These are phyloP conservation scores for Phanerochaete sordida DNA, from an alignment of 768 basidiomycete species.

Conservation along the genomic window DNA sequence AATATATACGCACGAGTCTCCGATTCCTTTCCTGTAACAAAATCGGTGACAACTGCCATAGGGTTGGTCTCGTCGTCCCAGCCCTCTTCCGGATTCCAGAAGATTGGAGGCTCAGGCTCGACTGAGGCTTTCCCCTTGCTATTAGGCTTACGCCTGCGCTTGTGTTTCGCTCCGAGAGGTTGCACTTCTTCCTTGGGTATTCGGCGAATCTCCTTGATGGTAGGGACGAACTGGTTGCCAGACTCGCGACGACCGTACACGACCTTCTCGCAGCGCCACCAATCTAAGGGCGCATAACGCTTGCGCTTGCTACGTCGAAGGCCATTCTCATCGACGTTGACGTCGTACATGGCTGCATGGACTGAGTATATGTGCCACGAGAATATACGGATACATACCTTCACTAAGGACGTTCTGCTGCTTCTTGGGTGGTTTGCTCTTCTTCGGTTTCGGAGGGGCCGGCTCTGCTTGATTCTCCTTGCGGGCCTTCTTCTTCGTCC, in stretches of 20 bases:
- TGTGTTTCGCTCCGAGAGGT: conserved; percentile 41
- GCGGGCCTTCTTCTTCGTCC: conserved; percentile 25
- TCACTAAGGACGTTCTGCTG: conserved; percentile 20
- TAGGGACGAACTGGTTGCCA: conserved; percentile 51
- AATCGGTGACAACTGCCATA: conserved; percentile 67
- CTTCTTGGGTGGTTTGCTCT: conserved; percentile 15
- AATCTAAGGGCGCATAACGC: conserved; percentile 74
- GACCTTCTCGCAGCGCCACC: conserved; percentile 90
- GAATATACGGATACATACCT: conserved; percentile 16
- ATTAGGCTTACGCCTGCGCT: conserved; percentile 33
- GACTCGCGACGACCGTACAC: conserved; percentile 69
- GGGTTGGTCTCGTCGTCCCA: conserved; percentile 82
- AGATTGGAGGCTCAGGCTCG: conserved; percentile 41
- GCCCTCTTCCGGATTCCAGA: conserved; percentile 51
- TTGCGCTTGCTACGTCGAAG: conserved; percentile 70
- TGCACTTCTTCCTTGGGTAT: conserved; percentile 46
- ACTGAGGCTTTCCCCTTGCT: conserved; percentile 32
- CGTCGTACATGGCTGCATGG: conserved; percentile 23
- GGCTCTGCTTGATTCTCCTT: conserved; percentile 29
- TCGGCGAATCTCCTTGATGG: conserved; percentile 63
- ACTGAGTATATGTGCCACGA: not conserved
- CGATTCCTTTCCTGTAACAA: conserved; percentile 54
- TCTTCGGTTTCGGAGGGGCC: conserved; percentile 2
- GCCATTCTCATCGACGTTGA: conserved; percentile 33
- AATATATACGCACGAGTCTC: conserved; percentile 58